Evolutionary conservation across 139 green algal species (phyloP).

Genomic region (Astrephomene gubernaculifera): DNA sequence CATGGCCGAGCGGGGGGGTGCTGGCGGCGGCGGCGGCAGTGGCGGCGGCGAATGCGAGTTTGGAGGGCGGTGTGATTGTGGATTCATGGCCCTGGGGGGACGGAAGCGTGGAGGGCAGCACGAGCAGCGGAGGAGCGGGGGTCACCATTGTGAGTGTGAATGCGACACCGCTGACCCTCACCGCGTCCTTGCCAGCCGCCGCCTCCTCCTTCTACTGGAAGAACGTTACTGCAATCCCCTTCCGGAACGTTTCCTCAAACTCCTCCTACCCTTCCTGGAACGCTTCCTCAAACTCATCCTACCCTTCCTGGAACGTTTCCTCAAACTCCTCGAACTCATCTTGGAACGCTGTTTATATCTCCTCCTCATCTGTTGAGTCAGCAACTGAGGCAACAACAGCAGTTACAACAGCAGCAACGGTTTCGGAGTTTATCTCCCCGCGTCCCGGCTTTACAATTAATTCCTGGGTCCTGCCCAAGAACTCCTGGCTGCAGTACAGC

Average conservation of each 20-base stretch:
- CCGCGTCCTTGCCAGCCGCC: too few species aligned
- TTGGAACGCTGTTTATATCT: not conserved
- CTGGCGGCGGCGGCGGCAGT: not conserved
- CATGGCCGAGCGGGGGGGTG: not conserved
- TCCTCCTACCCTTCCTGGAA: too few species aligned
- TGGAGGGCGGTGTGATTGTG: not conserved
- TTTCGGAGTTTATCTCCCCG: not conserved
- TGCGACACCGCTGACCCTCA: too few species aligned
- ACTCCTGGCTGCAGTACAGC: constrained; percentile 2
- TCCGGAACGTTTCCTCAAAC: too few species aligned
- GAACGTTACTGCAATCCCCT: too few species aligned
- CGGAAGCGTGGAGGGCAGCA: not conserved
- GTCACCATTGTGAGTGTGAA: too few species aligned
- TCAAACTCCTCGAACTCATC: not conserved
- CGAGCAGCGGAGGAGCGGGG: not conserved
- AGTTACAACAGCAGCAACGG: not conserved
- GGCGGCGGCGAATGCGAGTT: not conserved
- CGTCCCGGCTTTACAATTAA: not conserved
- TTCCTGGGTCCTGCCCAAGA: not conserved
- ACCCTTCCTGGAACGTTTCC: too few species aligned
- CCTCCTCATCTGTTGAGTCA: too few species aligned
- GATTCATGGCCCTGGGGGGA: not conserved
- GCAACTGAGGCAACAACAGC: too few species aligned
- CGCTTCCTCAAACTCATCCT: too few species aligned
- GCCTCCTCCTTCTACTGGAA: too few species aligned